Conservation (phyloP, 345 rosid species). For the Schrenkiella parvula region DNA sequence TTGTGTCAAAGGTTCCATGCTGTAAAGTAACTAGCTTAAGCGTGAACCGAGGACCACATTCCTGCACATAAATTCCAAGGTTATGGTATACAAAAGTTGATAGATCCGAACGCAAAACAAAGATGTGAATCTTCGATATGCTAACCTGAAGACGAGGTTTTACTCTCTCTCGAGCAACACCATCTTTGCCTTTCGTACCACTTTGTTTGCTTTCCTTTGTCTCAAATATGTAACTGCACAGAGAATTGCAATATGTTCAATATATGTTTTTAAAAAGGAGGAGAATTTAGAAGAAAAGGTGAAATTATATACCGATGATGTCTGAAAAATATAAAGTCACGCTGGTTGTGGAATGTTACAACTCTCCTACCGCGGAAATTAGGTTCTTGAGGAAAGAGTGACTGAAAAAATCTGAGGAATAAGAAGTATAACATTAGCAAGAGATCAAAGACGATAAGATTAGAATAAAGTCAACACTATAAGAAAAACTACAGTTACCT, state of each 20-base stretch:
- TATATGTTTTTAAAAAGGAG: neutral
- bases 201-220: conserved; percentile 53
- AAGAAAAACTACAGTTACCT: conserved; percentile 42
- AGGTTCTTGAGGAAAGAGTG: conserved; percentile 84
- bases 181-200: conserved; percentile 49
- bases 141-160: conserved; percentile 83
- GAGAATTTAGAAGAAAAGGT: neutral
- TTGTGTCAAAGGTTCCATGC: conserved; percentile 87
- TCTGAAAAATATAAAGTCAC: conserved; percentile 89
- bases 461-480: neutral
- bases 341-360: conserved; percentile 93
- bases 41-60: conserved; percentile 90
- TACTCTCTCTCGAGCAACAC: conserved; percentile 45
- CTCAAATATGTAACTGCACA: conserved; percentile 73
- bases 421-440: neutral
- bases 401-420: conserved; percentile 57
- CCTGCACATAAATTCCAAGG: conserved; percentile 35
- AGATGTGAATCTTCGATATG: neutral
- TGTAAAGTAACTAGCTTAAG: conserved; percentile 74
- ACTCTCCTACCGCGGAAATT: conserved; percentile 85
- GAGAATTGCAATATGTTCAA: neutral
- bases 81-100: neutral
- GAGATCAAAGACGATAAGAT: neutral
- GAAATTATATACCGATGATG: conserved; percentile 69
- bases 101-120: neutral